A percentile compares a stretch with the other conserved stretches of the same genome.
These are phyloP conservation scores for Tolypocladium paradoxum DNA, from an alignment of 2,329 filamentous ascomycete species.

Conservation along the genomic window DNA sequence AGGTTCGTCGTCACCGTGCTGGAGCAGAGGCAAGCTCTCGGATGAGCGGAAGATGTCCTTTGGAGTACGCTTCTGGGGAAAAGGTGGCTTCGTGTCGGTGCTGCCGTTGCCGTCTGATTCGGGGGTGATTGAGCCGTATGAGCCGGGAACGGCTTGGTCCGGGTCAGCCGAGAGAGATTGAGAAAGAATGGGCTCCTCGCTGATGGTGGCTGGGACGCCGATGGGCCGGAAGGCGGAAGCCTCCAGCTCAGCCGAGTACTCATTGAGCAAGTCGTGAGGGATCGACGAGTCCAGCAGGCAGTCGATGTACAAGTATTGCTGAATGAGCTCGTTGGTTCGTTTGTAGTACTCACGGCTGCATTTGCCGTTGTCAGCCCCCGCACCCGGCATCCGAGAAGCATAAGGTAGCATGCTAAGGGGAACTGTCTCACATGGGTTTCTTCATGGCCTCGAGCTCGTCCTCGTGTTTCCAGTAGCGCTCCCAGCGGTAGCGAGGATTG, in stretches of 20 bases:
- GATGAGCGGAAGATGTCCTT: slow-evolving; percentile 74
- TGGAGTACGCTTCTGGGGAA: slow-evolving; percentile 65
- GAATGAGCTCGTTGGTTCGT: slow-evolving; percentile 76
- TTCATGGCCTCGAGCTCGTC: slow-evolving; percentile 62
- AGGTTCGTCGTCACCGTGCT: slow-evolving; percentile 32
- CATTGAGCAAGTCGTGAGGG: slow-evolving; percentile 84
- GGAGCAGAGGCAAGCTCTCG: slow-evolving; percentile 57
- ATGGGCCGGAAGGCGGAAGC: slow-evolving; percentile 41
- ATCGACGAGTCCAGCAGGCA: slow-evolving; percentile 80
- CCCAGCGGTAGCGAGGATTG: slow-evolving; percentile 79
- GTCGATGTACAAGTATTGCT: slow-evolving; percentile 91
- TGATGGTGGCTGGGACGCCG: slow-evolving; percentile 62
- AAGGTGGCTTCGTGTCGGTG: slow-evolving; percentile 4
- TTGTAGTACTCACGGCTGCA: slow-evolving; percentile 71
- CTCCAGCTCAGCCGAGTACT: slow-evolving; percentile 59
- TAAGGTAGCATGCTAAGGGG: not conserved
- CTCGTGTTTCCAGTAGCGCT: slow-evolving; percentile 74
- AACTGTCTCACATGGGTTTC: slow-evolving; percentile 49
- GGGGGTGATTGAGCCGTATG: slow-evolving; percentile 20
- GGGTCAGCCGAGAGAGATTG: slow-evolving; percentile 10
- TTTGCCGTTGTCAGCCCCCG: slow-evolving; percentile 1
- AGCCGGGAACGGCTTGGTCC: slow-evolving; percentile 8
- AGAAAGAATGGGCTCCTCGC: slow-evolving; percentile 48
- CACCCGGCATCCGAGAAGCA: not conserved
- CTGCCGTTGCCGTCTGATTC: slow-evolving; percentile 9